Conservation (phyloP, 1,284 basidiomycete genomes). For the Malassezia japonica region DNA sequence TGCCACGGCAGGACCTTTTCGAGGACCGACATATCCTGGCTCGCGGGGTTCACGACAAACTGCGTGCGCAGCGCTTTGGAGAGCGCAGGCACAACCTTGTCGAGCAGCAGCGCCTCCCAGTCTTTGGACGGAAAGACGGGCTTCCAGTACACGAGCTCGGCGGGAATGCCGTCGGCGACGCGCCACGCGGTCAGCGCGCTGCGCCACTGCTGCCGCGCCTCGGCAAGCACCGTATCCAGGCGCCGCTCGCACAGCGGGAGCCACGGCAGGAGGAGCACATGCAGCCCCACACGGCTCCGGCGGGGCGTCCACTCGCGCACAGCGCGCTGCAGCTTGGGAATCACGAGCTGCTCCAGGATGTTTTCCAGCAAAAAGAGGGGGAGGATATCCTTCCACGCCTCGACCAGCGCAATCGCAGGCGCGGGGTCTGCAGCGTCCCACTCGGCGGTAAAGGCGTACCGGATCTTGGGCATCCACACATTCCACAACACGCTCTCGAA, state of each 20-base stretch:
- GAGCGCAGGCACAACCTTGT: conserved; percentile 81
- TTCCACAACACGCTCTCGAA: conserved; percentile 91
- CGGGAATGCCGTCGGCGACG: conserved; percentile 13
- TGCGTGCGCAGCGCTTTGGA: conserved; percentile 67
- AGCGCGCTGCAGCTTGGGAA: conserved; percentile 78
- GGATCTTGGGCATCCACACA: conserved; percentile 85
- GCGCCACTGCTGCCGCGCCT: conserved; percentile 75
- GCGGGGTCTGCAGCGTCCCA: conserved; percentile 70
- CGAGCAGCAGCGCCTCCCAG: conserved; percentile 65
- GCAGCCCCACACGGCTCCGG: conserved; percentile 51
- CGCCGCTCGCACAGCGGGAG: conserved; percentile 69
- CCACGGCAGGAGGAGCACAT: conserved; percentile 88
- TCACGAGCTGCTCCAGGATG: conserved; percentile 81
- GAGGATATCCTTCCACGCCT: conserved; percentile 75
- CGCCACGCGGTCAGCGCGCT: conserved; percentile 67
- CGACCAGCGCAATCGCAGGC: conserved; percentile 70
- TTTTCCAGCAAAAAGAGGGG: conserved; percentile 89
- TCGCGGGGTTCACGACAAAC: conserved; percentile 75
- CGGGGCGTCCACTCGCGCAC: conserved; percentile 61
- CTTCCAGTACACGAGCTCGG: conserved; percentile 25
- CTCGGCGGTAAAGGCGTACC: conserved; percentile 66
- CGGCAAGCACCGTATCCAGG: conserved; percentile 68
- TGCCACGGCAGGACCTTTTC: conserved; percentile 70
- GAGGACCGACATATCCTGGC: conserved; percentile 65
- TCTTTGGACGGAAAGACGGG: conserved; percentile 15